Conservation (phyloP, 2,329 filamentous ascomycete genomes). For the Epichloe sibirici region DNA sequence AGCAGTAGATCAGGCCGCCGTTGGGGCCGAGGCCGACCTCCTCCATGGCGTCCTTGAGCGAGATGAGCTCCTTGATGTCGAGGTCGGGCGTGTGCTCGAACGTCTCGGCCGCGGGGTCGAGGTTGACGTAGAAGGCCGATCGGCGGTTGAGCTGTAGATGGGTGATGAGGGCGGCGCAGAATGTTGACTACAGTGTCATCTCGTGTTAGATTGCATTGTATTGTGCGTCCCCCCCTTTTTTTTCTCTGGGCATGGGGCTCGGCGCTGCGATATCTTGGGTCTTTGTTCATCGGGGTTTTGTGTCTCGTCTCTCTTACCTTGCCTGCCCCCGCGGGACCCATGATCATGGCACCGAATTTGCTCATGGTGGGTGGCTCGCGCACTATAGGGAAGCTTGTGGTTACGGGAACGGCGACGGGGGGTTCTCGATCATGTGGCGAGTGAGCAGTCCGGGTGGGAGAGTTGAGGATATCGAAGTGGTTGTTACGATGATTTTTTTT, state of each 20-base stretch:
- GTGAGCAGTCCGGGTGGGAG: not conserved
- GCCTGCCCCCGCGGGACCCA: conserved; percentile 91
- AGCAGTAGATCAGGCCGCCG: conserved; percentile 89
- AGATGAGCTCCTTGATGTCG: conserved; percentile 91
- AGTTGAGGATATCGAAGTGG: not conserved
- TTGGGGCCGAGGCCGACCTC: conserved; percentile 85
- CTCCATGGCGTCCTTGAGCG: conserved; percentile 91
- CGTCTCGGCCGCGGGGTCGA: conserved; percentile 87
- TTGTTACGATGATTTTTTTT: too few relatives aligned
- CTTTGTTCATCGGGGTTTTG: not conserved
- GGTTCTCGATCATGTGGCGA: not conserved
- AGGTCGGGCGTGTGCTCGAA: conserved; percentile 88
- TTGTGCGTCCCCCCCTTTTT: not conserved
- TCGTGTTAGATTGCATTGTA: not conserved
- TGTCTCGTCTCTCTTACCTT: conserved; percentile 45
- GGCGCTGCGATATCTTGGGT: not conserved
- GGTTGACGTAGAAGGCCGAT: conserved; percentile 96
- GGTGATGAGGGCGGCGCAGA: conserved; percentile 86
- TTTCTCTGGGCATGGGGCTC: conserved; percentile 11
- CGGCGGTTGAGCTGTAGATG: conserved; percentile 82
- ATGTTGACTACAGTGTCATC: conserved; percentile 55
- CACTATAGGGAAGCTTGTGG: not conserved
- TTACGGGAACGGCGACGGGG: not conserved
- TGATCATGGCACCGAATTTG: conserved; percentile 89
- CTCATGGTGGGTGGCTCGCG: conserved; percentile 46